Conservation (phyloP, 2,329 filamentous ascomycete genomes). For the Chalara sp. region DNA sequence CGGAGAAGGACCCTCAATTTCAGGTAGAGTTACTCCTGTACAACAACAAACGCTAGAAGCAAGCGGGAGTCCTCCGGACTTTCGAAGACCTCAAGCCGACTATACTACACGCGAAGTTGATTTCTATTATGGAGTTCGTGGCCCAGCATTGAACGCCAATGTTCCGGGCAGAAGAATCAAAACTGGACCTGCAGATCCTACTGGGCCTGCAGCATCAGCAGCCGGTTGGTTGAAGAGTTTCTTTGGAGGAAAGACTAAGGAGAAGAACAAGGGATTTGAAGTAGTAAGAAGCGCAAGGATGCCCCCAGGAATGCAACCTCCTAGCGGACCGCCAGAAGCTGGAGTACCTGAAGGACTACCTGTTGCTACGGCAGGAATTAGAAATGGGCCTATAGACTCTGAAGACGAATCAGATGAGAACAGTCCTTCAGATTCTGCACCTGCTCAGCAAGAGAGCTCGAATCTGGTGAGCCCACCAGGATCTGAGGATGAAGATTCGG, state of each 20-base stretch:
- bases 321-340: slow-evolving; percentile 54
- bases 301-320: slow-evolving; percentile 60
- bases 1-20: slow-evolving; percentile 32
- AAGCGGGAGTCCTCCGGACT: slow-evolving; percentile 19
- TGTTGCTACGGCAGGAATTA: slow-evolving; percentile 37
- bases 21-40: slow-evolving; percentile 39
- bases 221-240: slow-evolving; percentile 81
- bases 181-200: slow-evolving; percentile 91
- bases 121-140: slow-evolving; percentile 91
- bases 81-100: slow-evolving; percentile 50
- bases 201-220: slow-evolving; percentile 81
- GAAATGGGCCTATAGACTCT: slow-evolving; percentile 55
- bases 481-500: slow-evolving; percentile 37
- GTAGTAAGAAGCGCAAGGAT: slow-evolving; percentile 87
- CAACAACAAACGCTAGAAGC: slow-evolving; percentile 30
- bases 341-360: slow-evolving; percentile 61
- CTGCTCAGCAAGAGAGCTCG: slow-evolving; percentile 17
- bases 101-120: slow-evolving; percentile 94
- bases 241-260: slow-evolving; percentile 80
- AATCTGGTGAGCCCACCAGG: slow-evolving; percentile 20
- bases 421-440: slow-evolving; percentile 24
- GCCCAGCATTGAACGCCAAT: slow-evolving; percentile 77
- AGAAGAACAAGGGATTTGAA: slow-evolving; percentile 94
- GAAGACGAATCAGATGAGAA: slow-evolving; percentile 47
- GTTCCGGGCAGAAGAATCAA: slow-evolving; percentile 77